Percentiles rank a stretch among this genome's conserved stretches.
Conservation (phyloP, 2,329 filamentous ascomycete genomes). For the Cucurbitaria berberidis region DNA sequence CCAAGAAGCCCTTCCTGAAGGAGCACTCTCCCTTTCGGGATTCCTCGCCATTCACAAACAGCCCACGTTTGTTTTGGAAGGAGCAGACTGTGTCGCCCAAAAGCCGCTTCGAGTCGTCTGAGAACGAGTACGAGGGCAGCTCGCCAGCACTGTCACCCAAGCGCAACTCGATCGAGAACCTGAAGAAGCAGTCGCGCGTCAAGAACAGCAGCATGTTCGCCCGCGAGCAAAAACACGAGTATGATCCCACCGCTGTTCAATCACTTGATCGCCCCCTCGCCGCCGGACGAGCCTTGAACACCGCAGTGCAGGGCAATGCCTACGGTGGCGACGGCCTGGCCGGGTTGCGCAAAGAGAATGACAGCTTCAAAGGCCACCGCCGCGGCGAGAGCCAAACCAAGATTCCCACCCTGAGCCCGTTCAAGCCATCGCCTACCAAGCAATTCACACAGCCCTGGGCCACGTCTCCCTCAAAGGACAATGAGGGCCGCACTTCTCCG, state of each 20-base stretch:
- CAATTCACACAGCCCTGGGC: constrained; percentile 62
- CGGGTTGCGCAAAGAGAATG: constrained; percentile 47
- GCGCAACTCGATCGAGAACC: constrained; percentile 90
- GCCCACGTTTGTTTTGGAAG: constrained; percentile 92
- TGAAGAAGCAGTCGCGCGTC: constrained; percentile 92
- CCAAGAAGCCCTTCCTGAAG: constrained; percentile 70
- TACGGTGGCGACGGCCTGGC: constrained; percentile 66
- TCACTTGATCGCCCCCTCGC: constrained; percentile 83
- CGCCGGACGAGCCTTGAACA: constrained; percentile 62
- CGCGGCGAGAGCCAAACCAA: constrained; percentile 65
- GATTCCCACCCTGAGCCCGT: constrained; percentile 64
- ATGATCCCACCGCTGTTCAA: constrained; percentile 80
- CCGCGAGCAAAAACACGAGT: constrained; percentile 88
- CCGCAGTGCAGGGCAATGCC: constrained; percentile 72
- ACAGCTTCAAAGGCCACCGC: constrained; percentile 43
- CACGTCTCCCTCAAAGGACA: constrained; percentile 33
- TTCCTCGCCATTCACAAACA: constrained; percentile 75
- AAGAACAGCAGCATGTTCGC: constrained; percentile 98
- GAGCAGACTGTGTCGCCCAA: constrained; percentile 67
- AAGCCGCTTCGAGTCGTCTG: constrained; percentile 63
- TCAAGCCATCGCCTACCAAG: constrained; percentile 60
- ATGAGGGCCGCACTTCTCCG: constrained; percentile 68
- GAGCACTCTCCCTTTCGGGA: constrained; percentile 81
- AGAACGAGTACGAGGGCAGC: constrained; percentile 66
- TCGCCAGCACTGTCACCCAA: constrained; percentile 74